These are phyloP conservation scores for Nitzschia sp. DNA, from an alignment of 108 stramenopile genomes.

Conservation along the genomic window DNA sequence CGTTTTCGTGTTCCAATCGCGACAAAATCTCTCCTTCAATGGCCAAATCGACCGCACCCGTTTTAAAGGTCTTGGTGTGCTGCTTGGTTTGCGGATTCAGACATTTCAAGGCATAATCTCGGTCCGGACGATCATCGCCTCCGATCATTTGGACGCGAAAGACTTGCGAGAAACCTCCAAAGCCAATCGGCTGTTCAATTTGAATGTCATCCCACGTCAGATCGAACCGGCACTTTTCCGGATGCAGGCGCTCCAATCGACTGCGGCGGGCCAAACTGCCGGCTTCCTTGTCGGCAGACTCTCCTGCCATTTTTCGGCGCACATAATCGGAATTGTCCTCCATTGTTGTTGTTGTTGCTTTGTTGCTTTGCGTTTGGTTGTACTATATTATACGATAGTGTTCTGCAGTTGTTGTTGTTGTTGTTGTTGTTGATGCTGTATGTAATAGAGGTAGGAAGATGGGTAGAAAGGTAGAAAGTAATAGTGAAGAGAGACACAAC, in stretches of 20 bases:
- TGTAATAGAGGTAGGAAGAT: too few relatives aligned
- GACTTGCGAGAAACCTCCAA: slow-evolving; percentile 33
- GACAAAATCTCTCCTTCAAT: slow-evolving; percentile 44
- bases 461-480: too few relatives aligned
- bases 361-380: too few relatives aligned
- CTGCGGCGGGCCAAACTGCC: background rate
- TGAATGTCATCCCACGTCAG: slow-evolving; percentile 17
- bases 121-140: background rate
- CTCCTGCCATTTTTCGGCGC: slow-evolving; percentile 6
- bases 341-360: too few relatives aligned
- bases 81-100: slow-evolving; percentile 29
- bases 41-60: slow-evolving; percentile 41
- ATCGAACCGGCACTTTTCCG: slow-evolving; percentile 2
- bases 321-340: slow-evolving; percentile 1
- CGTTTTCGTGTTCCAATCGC: slow-evolving; percentile 36
- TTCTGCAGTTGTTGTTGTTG: too few relatives aligned
- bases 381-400: too few relatives aligned
- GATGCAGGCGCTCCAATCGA: background rate
- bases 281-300: slow-evolving; percentile 2
- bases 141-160: slow-evolving; percentile 13
- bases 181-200: slow-evolving; percentile 14
- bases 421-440: too few relatives aligned
- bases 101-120: slow-evolving; percentile 28
- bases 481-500: too few relatives aligned
- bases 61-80: slow-evolving; percentile 18